A percentile compares a stretch with the other conserved stretches of the same genome.
Conservation (phyloP, 495 filamentous ascomycete species). For the Penicillium coprophilum region DNA sequence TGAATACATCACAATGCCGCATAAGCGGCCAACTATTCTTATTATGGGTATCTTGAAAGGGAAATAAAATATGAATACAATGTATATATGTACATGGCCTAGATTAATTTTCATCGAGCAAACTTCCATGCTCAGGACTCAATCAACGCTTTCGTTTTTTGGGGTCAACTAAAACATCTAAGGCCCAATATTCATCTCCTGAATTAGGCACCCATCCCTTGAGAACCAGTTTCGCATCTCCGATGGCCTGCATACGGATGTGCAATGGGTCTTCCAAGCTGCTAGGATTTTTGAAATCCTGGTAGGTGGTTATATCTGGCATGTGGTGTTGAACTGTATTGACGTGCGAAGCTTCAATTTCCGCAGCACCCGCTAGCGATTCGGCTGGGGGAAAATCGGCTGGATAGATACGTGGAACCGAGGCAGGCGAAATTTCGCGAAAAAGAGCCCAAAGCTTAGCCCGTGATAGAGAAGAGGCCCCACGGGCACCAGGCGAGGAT, state of each 20-base stretch:
- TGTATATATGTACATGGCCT: neutral
- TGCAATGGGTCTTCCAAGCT: slow-evolving; percentile 10
- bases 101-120: neutral
- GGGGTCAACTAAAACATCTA: slow-evolving; percentile 37
- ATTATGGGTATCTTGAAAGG: neutral
- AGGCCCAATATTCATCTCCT: slow-evolving; percentile 42
- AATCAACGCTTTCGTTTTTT: slow-evolving; percentile 40
- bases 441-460: slow-evolving; percentile 41
- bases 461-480: slow-evolving; percentile 43
- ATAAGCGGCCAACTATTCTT: no score
- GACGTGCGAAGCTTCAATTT: neutral
- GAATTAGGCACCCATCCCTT: slow-evolving; percentile 42
- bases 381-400: neutral
- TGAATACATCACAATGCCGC: no score
- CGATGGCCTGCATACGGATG: slow-evolving; percentile 32
- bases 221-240: slow-evolving; percentile 35
- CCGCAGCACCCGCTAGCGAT: neutral
- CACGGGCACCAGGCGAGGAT: slow-evolving; percentile 29
- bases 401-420: neutral
- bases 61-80: neutral
- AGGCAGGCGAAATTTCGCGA: slow-evolving; percentile 19
- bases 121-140: neutral
- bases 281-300: slow-evolving; percentile 30
- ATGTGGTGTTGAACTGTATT: neutral
- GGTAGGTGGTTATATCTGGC: slow-evolving; percentile 29